Conservation (phyloP, 2,329 filamentous ascomycete genomes). For the Fusarium drepaniforme region DNA sequence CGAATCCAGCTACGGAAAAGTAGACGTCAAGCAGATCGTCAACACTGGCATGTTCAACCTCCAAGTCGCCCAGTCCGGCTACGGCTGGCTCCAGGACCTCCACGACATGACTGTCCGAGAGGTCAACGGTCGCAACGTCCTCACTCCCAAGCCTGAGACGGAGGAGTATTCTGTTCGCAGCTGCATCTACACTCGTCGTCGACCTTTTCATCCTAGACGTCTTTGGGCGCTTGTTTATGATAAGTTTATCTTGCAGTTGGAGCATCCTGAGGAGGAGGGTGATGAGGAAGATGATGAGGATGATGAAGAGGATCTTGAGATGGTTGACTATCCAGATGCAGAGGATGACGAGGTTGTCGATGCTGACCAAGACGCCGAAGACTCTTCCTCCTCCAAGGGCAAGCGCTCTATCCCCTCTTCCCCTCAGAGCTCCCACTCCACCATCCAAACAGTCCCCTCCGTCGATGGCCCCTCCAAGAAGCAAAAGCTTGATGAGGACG, state of each 20-base stretch:
- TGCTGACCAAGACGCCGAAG: slow-evolving; percentile 8
- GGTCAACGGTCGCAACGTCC: slow-evolving; percentile 61
- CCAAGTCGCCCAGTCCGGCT: slow-evolving; percentile 71
- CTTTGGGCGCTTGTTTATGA: slow-evolving; percentile 60
- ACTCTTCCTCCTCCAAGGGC: slow-evolving; percentile 23
- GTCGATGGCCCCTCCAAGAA: slow-evolving; percentile 22
- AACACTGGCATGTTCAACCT: slow-evolving; percentile 75
- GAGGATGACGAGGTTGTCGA: slow-evolving; percentile 18
- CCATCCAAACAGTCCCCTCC: slow-evolving; percentile 40
- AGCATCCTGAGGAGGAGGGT: slow-evolving; percentile 53
- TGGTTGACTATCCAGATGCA: slow-evolving; percentile 28
- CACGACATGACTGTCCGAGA: slow-evolving; percentile 75
- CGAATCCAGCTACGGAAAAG: slow-evolving; percentile 68
- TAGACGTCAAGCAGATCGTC: slow-evolving; percentile 73
- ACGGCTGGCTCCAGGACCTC: slow-evolving; percentile 78
- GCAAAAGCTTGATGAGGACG: slow-evolving; percentile 24
- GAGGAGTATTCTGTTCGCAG: slow-evolving; percentile 80
- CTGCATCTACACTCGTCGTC: slow-evolving; percentile 74
- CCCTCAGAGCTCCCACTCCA: slow-evolving; percentile 40
- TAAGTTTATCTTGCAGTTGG: slow-evolving; percentile 64
- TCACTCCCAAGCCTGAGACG: slow-evolving; percentile 77
- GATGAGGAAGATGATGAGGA: slow-evolving; percentile 50
- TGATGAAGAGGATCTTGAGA: slow-evolving; percentile 42
- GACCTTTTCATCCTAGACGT: slow-evolving; percentile 64
- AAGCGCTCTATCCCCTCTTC: slow-evolving; percentile 39